Conservation (phyloP, 495 filamentous ascomycete species). For the Cladorrhinum samala region DNA sequence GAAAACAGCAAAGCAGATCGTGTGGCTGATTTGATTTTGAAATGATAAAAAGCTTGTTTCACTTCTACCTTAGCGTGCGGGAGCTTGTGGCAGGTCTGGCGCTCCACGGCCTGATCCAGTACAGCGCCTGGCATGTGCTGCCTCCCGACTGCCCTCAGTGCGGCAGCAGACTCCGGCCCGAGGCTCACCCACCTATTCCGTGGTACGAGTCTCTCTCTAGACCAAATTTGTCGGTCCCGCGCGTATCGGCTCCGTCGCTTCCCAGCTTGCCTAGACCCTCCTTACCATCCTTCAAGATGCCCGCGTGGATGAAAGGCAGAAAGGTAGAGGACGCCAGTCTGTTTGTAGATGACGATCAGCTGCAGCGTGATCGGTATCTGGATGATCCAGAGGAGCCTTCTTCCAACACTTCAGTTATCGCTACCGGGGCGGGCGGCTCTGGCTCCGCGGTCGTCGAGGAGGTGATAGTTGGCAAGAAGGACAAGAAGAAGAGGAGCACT, state of each 20-base stretch:
- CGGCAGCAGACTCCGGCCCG: conserved; percentile 29
- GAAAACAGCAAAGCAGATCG: too few relatives aligned
- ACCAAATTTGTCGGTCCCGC: conserved; percentile 14
- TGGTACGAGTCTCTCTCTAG: conserved; percentile 31
- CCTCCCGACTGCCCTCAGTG: conserved; percentile 38
- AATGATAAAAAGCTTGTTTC: conserved; percentile 35
- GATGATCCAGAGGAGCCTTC: conserved; percentile 16
- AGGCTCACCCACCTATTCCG: conserved; percentile 25
- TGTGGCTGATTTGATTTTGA: too few relatives aligned
- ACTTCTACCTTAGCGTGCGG: conserved; percentile 33
- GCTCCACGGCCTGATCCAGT: conserved; percentile 29
- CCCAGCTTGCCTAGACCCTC: background rate
- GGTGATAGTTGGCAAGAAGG: conserved; percentile 18
- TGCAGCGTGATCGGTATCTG: conserved; percentile 14
- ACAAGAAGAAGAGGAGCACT: conserved; percentile 10
- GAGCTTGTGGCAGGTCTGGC: conserved; percentile 35
- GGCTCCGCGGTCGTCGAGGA: conserved; percentile 12
- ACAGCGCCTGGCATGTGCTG: conserved; percentile 31
- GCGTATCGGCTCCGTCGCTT: conserved; percentile 7
- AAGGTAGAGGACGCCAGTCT: conserved; percentile 16
- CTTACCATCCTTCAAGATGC: conserved; percentile 16
- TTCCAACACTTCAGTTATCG: background rate
- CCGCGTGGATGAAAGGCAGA: conserved; percentile 22
- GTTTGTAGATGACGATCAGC: conserved; percentile 26
- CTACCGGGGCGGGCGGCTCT: conserved; percentile 1